Percentiles rank a stretch among this genome's conserved stretches.
Conservation (phyloP, 1,139 yeast genomes). For the Yamadazyma diddensiae region DNA sequence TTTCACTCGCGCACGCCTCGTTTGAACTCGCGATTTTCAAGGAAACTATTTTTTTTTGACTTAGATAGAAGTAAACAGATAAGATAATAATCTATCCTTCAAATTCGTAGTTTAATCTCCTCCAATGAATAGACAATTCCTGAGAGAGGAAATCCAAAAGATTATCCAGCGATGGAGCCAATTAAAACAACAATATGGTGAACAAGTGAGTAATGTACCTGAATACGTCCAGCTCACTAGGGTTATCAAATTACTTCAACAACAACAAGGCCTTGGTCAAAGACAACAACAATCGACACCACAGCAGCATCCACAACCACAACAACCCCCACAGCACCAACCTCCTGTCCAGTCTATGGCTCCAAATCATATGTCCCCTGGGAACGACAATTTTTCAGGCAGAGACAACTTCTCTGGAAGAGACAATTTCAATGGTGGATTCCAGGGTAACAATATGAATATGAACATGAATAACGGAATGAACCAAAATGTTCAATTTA, state of each 20-base stretch:
- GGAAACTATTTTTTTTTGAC: background rate
- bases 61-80: conserved; percentile 1
- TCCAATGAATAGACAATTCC: conserved; percentile 29
- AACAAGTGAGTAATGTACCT: conserved; percentile 57
- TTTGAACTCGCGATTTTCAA: background rate
- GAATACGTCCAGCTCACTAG: conserved; percentile 61
- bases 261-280: conserved; percentile 18
- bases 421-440: background rate
- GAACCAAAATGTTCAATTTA: conserved; percentile 2
- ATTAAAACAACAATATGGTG: conserved; percentile 60
- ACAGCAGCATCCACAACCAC: conserved; percentile 16
- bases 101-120: too few species aligned
- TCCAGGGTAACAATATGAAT: conserved; percentile 2
- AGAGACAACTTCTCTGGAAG: too few species aligned
- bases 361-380: conserved; percentile 5
- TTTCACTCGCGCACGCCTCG: too few species aligned
- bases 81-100: conserved; percentile 3
- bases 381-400: too few species aligned
- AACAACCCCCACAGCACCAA: conserved; percentile 8
- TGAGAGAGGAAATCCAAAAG: conserved; percentile 44
- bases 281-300: conserved; percentile 18
- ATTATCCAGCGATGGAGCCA: conserved; percentile 59
- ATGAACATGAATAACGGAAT: background rate
- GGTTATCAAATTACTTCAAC: conserved; percentile 51
- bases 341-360: conserved; percentile 6